Conservation (phyloP, 306 rosid genomes). For the Quercus wislizeni region DNA sequence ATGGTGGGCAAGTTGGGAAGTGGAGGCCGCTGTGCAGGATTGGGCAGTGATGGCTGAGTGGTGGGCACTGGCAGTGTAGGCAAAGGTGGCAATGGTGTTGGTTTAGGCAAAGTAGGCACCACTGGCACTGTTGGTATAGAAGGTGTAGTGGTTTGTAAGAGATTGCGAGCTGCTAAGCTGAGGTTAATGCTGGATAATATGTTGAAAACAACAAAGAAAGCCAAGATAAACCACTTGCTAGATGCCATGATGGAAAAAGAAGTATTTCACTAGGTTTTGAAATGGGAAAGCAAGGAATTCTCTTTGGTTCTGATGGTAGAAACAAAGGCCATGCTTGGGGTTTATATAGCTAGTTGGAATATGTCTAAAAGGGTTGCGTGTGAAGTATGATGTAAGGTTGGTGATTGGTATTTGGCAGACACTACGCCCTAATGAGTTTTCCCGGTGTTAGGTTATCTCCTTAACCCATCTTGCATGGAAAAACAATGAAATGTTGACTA, state of each 20-base stretch:
- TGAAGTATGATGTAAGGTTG: background rate
- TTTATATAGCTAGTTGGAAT: background rate
- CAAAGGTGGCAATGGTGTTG: slow-evolving; percentile 22
- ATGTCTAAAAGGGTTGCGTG: background rate
- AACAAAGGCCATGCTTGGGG: background rate
- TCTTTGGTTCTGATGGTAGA: background rate
- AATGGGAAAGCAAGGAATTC: background rate
- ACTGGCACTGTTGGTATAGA: background rate
- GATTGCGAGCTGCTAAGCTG: slow-evolving; percentile 29
- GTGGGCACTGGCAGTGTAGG: slow-evolving; percentile 31
- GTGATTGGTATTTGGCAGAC: background rate
- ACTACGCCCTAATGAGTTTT: background rate
- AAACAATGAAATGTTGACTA: background rate
- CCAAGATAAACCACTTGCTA: background rate
- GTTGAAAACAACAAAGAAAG: slow-evolving; percentile 17
- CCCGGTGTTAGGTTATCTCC: background rate
- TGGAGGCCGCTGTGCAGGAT: slow-evolving; percentile 18
- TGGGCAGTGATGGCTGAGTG: slow-evolving; percentile 24
- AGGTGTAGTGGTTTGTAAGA: slow-evolving; percentile 27
- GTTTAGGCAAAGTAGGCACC: slow-evolving; percentile 18
- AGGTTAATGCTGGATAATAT: slow-evolving; percentile 18
- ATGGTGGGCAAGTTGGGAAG: slow-evolving; percentile 22
- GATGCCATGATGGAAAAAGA: slow-evolving; percentile 12
- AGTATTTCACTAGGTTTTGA: background rate
- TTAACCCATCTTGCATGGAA: background rate